Conservation (phyloP, 108 stramenopile species). For the Cyclotella cryptica region DNA sequence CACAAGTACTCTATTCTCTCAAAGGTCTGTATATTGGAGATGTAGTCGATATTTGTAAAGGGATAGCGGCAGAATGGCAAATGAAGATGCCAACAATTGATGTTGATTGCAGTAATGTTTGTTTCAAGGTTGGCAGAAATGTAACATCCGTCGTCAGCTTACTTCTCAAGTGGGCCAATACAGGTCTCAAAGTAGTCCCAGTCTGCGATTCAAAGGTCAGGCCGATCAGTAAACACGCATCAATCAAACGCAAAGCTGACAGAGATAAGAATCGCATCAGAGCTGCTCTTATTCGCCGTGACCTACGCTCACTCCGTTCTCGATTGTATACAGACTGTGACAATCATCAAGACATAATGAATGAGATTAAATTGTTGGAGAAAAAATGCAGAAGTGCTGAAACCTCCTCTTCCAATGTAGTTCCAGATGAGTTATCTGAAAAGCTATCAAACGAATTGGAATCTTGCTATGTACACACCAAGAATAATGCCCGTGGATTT, state of each 20-base stretch:
- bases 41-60: neutral
- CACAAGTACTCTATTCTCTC: constrained; percentile 2
- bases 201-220: constrained; percentile 30
- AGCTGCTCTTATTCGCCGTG: neutral
- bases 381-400: neutral
- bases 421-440: too few species aligned
- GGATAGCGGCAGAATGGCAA: neutral
- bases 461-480: neutral
- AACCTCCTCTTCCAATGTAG: neutral
- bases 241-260: constrained; percentile 15
- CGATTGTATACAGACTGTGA: neutral
- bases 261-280: constrained; percentile 2
- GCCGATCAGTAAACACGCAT: constrained; percentile 22
- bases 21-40: neutral
- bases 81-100: constrained; percentile 7
- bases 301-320: neutral
- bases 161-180: constrained; percentile 16
- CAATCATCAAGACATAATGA: neutral
- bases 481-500: constrained; percentile 25
- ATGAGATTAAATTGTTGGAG: neutral
- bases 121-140: constrained; percentile 11
- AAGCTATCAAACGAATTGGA: constrained; percentile 15
- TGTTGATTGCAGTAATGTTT: constrained; percentile 17
- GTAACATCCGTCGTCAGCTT: neutral
- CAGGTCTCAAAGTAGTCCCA: neutral